Base-by-base conservation (phyloP, 257 asterid genomes). In the Catharanthus roseus region DNA sequence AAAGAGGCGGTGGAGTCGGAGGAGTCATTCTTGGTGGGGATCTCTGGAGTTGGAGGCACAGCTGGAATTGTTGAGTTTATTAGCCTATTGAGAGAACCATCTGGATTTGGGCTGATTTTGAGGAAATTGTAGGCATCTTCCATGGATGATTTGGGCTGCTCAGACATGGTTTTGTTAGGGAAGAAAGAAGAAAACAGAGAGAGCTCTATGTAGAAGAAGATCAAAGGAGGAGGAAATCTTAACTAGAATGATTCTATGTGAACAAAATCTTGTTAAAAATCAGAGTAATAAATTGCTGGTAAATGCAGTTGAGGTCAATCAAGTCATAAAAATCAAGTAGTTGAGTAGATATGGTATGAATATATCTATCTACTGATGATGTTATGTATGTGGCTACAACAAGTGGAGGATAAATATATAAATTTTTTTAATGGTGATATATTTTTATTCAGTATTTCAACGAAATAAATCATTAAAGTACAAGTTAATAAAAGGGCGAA, bases 81-180 rank as follows among this genome's bases (percentile, higher is more conserved):
- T n/a, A n/a, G 73, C 10, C 93, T 70, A 2, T 86, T 85, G 72
- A 85, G 70, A 10, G 93, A 85, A 38, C 96, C 96, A 9, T 89
- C 91, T 41, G 93, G 84, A 76, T 87, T 89, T 36, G 41, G 87
- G 10, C 29, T 65, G 53, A 82, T 36, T 0, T 80, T 71, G 69
- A 86, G 85, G 47, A 75, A 65, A 57, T 74, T 77, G 86, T 71
- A 80, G 19, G 89, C 85, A n/a, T 77, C 81, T 29, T 71, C 61
- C 70, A 50, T 34, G 82, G 85, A 75, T 55, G 49, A 33, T 3
- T 26, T 53, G n/a, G 50, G 71, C 10, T 31, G 67, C 18, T 81
- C 61, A 47, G 80, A 67, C 82, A 76, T 76, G 45, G 41, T 23
- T 10, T 5, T 60, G 31, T 29, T 44, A 13, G 45, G 39, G 15